Percentiles rank a stretch among this genome's conserved stretches.
phyloP scores from a whole-genome alignment of 2,329 filamentous ascomycete species.

The Elsinoe batatas region DNA sequence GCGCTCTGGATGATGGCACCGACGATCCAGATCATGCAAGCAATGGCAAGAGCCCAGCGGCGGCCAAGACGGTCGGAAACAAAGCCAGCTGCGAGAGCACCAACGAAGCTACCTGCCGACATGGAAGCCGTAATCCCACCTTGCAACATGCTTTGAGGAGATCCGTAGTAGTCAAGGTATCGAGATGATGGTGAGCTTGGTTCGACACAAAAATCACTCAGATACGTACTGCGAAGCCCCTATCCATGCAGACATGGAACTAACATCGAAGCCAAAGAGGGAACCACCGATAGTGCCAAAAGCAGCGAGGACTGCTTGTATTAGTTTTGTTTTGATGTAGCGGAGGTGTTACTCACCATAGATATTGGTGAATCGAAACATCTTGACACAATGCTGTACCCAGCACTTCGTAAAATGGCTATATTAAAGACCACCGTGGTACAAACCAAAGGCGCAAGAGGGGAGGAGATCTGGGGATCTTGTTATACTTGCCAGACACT shows the following conservation, averaged over 20 bases:
- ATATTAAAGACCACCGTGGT: no score
- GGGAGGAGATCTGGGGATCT: neutral
- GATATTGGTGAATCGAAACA: constrained; percentile 7
- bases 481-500: neutral
- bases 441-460: neutral
- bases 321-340: no score
- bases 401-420: no score
- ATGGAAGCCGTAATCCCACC: constrained; percentile 41
- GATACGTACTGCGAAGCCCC: constrained; percentile 38
- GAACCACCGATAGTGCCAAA: constrained; percentile 53
- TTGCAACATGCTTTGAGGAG: constrained; percentile 25
- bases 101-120: constrained; percentile 40
- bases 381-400: neutral
- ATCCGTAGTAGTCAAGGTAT: constrained; percentile 24
- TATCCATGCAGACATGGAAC: constrained; percentile 42
- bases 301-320: constrained; percentile 35
- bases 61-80: constrained; percentile 39
- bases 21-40: constrained; percentile 37
- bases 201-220: no score
- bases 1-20: constrained; percentile 31
- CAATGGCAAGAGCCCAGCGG: constrained; percentile 34
- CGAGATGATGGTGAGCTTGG: no score
- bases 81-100: constrained; percentile 37
- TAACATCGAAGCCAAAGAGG: constrained; percentile 66
- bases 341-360: neutral